These are phyloP conservation scores for Neurospora sp. DNA, from an alignment of 495 filamentous ascomycete genomes.

Conservation along the genomic window DNA sequence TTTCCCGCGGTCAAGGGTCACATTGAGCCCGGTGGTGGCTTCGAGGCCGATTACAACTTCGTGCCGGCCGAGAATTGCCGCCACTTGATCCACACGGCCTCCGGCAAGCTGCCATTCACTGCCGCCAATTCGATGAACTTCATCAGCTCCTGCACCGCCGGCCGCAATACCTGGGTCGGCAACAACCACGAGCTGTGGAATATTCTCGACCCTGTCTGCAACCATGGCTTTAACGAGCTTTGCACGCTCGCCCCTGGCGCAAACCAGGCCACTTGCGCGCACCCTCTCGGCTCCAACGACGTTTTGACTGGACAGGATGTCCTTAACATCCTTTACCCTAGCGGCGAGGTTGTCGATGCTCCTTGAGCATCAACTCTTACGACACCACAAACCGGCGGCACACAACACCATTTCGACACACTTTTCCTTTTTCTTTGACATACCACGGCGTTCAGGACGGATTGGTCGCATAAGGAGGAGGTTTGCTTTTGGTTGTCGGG, in stretches of 20 bases:
- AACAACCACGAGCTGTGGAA: constrained; percentile 28
- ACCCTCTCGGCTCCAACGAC: background rate
- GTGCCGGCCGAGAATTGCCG: constrained; percentile 22
- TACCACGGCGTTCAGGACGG: background rate
- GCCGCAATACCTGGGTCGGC: constrained; percentile 25
- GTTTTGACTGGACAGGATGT: background rate
- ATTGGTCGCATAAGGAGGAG: background rate
- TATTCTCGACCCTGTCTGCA: constrained; percentile 26
- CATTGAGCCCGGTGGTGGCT: constrained; percentile 23
- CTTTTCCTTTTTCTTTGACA: background rate
- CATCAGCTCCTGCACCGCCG: constrained; percentile 25
- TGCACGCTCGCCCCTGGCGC: constrained; percentile 26
- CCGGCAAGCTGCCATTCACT: constrained; percentile 27
- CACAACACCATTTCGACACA: background rate
- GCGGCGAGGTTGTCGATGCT: background rate
- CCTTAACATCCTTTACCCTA: background rate
- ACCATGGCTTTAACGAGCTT: constrained; percentile 28
- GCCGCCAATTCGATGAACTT: constrained; percentile 37
- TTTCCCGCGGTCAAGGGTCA: constrained; percentile 14
- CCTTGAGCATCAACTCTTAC: too few relatives aligned
- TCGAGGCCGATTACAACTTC: constrained; percentile 25
- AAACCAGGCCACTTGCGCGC: background rate
- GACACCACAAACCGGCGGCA: background rate
- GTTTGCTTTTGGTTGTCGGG: background rate
- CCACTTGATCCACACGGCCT: constrained; percentile 21